Evolutionary conservation across 805 yeast genomes (phyloP).

Genomic region (Yamadazyma laniorum): DNA sequence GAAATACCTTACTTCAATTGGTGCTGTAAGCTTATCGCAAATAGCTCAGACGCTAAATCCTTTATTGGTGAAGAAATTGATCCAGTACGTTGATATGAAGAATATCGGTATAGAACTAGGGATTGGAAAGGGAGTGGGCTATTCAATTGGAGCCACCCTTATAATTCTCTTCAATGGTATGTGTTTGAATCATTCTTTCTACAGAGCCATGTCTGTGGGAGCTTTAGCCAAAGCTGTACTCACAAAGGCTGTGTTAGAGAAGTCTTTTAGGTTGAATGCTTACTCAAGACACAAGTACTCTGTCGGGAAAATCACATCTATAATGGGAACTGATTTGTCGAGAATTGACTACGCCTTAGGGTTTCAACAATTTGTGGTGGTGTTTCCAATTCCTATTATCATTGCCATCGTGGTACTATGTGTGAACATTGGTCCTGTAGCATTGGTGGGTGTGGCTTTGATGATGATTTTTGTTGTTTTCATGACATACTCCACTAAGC

Average conservation of each 20-base stretch:
- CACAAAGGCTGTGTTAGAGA: slow-evolving; percentile 66
- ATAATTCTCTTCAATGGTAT: slow-evolving; percentile 29
- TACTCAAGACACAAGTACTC: slow-evolving; percentile 59
- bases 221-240: slow-evolving; percentile 67
- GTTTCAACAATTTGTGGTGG: slow-evolving; percentile 59
- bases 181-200: slow-evolving; percentile 59
- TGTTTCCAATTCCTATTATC: slow-evolving; percentile 63
- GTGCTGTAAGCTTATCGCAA: slow-evolving; percentile 30
- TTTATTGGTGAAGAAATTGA: slow-evolving; percentile 34
- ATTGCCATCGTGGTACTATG: slow-evolving; percentile 63
- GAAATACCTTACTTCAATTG: slow-evolving; percentile 21
- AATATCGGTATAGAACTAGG: slow-evolving; percentile 21
- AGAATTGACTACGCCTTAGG: slow-evolving; percentile 73
- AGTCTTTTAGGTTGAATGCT: slow-evolving; percentile 60
- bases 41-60: slow-evolving; percentile 34
- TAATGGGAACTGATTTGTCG: slow-evolving; percentile 77
- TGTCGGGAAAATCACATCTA: slow-evolving; percentile 66
- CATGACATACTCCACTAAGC: slow-evolving; percentile 47
- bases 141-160: slow-evolving; percentile 33
- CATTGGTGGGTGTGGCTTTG: slow-evolving; percentile 65
- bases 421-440: slow-evolving; percentile 60
- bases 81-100: slow-evolving; percentile 28
- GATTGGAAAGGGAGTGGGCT: slow-evolving; percentile 37
- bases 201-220: slow-evolving; percentile 59
- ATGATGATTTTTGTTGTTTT: slow-evolving; percentile 48